Percentiles rank a stretch among this genome's conserved stretches.
These are phyloP conservation scores for Musa beccarii DNA, from an alignment of 176 grass and related monocot genomes.

Conservation along the genomic window DNA sequence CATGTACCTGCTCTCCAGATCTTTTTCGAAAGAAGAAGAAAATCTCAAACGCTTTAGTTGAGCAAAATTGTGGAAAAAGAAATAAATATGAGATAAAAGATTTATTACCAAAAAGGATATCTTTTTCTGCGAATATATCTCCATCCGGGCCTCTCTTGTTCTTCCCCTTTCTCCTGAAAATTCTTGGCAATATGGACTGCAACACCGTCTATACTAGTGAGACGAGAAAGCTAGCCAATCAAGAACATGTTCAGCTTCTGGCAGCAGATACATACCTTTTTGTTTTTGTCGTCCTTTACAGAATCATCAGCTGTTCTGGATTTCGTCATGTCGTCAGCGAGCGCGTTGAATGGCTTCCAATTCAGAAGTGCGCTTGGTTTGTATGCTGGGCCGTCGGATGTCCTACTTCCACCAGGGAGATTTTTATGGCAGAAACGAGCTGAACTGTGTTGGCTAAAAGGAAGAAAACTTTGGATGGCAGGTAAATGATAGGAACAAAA, in stretches of 20 bases:
- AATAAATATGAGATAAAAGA: neutral
- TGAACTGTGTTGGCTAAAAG: neutral
- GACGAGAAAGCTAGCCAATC: neutral
- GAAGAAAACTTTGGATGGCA: neutral
- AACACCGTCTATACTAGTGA: neutral
- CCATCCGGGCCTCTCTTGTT: slow-evolving; percentile 29
- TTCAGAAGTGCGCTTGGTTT: slow-evolving; percentile 25
- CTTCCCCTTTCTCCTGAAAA: slow-evolving; percentile 75
- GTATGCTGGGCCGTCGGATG: neutral
- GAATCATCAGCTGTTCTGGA: slow-evolving; percentile 44
- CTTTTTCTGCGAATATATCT: slow-evolving; percentile 41
- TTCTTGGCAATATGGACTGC: slow-evolving; percentile 76
- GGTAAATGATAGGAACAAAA: too few species aligned
- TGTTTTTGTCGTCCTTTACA: slow-evolving; percentile 71
- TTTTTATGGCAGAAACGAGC: too few species aligned
- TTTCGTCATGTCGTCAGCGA: slow-evolving; percentile 72
- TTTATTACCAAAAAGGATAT: slow-evolving; percentile 51
- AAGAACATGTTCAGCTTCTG: neutral
- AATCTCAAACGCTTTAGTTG: too few species aligned
- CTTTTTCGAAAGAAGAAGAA: slow-evolving; percentile 17
- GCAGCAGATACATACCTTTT: slow-evolving; percentile 33
- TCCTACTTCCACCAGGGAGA: too few species aligned
- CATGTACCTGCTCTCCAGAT: slow-evolving; percentile 45
- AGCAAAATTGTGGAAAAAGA: neutral
- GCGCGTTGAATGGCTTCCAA: slow-evolving; percentile 65